Evolutionary conservation across 208 protist species (phyloP).

Genomic region (Wallacemonas sp.): DNA sequence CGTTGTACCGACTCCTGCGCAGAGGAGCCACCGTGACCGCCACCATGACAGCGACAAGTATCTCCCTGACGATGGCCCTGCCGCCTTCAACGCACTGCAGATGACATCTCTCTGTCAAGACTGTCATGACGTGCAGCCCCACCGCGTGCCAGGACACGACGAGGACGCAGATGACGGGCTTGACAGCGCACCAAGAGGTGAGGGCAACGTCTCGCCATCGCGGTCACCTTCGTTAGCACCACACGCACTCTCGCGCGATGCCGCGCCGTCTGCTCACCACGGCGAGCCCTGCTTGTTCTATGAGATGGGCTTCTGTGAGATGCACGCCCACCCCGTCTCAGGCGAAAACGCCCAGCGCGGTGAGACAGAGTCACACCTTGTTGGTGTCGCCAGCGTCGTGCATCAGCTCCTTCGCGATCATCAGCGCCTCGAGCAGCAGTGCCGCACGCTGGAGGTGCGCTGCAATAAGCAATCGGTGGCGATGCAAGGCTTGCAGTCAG

Average conservation of each 20-base stretch:
- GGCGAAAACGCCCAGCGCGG: neutral
- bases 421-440: constrained; percentile 26
- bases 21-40: neutral
- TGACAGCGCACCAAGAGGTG: too few species aligned
- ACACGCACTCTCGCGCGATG: neutral
- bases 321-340: neutral
- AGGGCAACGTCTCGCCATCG: neutral
- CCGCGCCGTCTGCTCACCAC: neutral
- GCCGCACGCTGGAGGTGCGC: constrained; percentile 25
- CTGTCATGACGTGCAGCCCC: neutral
- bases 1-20: too few species aligned
- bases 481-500: constrained; percentile 20
- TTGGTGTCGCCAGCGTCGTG: constrained; percentile 24
- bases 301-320: constrained; percentile 8
- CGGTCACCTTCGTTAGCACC: neutral
- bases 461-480: constrained; percentile 17
- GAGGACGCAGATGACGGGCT: too few species aligned
- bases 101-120: constrained; percentile 10
- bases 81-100: constrained; percentile 23
- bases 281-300: constrained; percentile 10
- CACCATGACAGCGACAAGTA: neutral
- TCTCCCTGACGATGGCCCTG: neutral
- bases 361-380: constrained; percentile 20
- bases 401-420: constrained; percentile 26
- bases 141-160: too few species aligned